Base-by-base conservation (phyloP, 441 rosid genomes). In the Gossypium schwendimanii region DNA sequence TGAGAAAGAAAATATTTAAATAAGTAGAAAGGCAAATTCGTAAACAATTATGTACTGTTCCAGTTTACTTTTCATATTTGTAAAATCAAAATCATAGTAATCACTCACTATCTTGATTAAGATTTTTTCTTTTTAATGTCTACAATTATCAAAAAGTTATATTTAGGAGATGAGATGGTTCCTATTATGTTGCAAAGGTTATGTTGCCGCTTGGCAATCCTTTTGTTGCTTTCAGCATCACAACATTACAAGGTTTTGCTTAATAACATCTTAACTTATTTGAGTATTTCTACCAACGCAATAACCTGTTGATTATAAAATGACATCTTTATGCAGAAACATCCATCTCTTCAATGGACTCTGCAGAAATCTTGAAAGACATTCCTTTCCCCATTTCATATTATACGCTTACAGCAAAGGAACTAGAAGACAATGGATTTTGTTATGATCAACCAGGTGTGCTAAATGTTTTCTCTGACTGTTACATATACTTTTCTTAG, bases 361-460 rank as follows among this genome's bases (percentile, higher is more conserved):
- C 88, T 41, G 60, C n/a, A 7, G 87, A 84, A 65, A 65, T 81
- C 66, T 52, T 82, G 55, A 89, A 88, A 75, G 88, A 89, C 74
- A 76, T 95, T 72, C 98, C 96, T 20, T 91, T 91, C 76, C 95
- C 99, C 2, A 63, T 85, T 65, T 72, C 85, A 63, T 89, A 90
- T 80, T 91, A 95, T 69, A 90, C 92, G 11, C 89, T 95, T 63
- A 87, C 87, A 17, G 81, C 83, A 62, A 87, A 85, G 78, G 89
- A 95, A 83, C 76, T 93, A 80, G 91, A 91, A 79, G 88, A 86
- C 73, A 95, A 91, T 83, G 91, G 93, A 77, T 93, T 89, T 82
- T 82, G 76, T 80, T 80, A 73, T 76, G 83, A 86, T 76, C 87
- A 83, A 77, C 53, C 84, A 72, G 97, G 98, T 95, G 71, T 72